phyloP scores from a whole-genome alignment of 371 early-diverging fungal genomes.

The Saksenaea vasiformis region DNA sequence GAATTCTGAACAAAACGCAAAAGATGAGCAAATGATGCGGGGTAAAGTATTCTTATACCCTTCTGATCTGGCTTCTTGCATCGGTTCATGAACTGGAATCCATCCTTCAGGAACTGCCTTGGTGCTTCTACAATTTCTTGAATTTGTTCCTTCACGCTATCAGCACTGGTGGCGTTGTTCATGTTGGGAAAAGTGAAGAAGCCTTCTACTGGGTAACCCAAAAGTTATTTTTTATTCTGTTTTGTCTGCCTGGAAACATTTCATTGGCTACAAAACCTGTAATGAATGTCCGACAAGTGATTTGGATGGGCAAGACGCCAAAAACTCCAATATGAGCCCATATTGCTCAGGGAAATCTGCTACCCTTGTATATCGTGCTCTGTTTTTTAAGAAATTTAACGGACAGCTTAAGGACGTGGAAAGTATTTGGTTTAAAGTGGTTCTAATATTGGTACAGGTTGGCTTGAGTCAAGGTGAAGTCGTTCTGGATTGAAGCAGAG shows the following conservation, averaged over 20 bases:
- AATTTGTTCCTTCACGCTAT: slow-evolving; percentile 50
- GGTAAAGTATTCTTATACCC: slow-evolving; percentile 58
- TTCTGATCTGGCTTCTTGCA: slow-evolving; percentile 96
- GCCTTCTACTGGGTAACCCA: not conserved
- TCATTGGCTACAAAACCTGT: not conserved
- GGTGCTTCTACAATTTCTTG: slow-evolving; percentile 81
- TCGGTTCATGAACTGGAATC: slow-evolving; percentile 85
- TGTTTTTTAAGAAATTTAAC: too few species aligned
- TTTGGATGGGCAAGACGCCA: too few species aligned
- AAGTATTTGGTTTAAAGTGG: too few species aligned
- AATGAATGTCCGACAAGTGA: slow-evolving; percentile 1
- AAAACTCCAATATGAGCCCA: too few species aligned
- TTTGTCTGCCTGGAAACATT: not conserved
- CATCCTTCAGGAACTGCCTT: slow-evolving; percentile 89
- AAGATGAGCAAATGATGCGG: not conserved
- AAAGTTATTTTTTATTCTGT: not conserved
- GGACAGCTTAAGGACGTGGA: too few species aligned
- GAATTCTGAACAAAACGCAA: slow-evolving; percentile 71
- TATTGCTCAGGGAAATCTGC: too few species aligned
- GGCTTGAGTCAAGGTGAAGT: too few species aligned
- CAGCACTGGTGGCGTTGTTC: slow-evolving; percentile 29
- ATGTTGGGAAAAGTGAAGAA: not conserved
- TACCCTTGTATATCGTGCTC: too few species aligned
- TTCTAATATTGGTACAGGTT: too few species aligned
- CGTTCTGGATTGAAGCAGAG: too few species aligned